A percentile compares a stretch with the other conserved stretches of the same genome.
Conservation (phyloP, 2,329 filamentous ascomycete species). For the Elsinoe fawcettii region DNA sequence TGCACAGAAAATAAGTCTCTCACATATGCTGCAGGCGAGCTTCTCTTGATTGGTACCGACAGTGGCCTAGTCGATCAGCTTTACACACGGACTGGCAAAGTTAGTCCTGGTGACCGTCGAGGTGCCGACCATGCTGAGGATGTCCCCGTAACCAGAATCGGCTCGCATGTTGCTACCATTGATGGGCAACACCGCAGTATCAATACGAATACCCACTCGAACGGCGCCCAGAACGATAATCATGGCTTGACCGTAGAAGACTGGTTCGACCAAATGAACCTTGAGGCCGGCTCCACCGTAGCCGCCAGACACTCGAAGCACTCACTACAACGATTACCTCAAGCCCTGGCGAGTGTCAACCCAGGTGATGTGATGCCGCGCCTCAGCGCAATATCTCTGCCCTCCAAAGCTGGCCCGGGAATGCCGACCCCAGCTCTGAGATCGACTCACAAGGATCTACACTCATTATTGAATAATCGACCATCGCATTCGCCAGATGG, state of each 20-base stretch:
- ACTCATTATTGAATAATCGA: background rate
- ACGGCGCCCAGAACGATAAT: constrained; percentile 17
- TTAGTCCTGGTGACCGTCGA: background rate
- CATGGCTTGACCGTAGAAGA: constrained; percentile 21
- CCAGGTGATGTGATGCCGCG: constrained; percentile 69
- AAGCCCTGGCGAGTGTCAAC: constrained; percentile 58
- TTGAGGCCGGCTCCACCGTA: constrained; percentile 3
- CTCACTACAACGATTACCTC: background rate
- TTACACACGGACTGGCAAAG: background rate
- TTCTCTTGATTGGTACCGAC: constrained; percentile 11
- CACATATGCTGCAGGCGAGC: background rate
- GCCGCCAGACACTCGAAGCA: background rate
- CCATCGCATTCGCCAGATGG: constrained; percentile 1
- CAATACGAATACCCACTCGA: background rate
- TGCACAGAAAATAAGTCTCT: background rate
- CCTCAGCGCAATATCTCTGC: constrained; percentile 40
- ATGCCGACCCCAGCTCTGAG: constrained; percentile 30
- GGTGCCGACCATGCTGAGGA: background rate
- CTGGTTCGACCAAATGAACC: constrained; percentile 22
- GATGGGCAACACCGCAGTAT: background rate
- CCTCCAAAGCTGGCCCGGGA: constrained; percentile 21
- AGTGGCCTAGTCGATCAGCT: constrained; percentile 7
- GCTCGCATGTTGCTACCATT: background rate
- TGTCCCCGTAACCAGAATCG: background rate
- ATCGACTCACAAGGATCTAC: constrained; percentile 24